phyloP scores from a whole-genome alignment of 2,329 filamentous ascomycete species.

The Talaromyces funiculosus region DNA sequence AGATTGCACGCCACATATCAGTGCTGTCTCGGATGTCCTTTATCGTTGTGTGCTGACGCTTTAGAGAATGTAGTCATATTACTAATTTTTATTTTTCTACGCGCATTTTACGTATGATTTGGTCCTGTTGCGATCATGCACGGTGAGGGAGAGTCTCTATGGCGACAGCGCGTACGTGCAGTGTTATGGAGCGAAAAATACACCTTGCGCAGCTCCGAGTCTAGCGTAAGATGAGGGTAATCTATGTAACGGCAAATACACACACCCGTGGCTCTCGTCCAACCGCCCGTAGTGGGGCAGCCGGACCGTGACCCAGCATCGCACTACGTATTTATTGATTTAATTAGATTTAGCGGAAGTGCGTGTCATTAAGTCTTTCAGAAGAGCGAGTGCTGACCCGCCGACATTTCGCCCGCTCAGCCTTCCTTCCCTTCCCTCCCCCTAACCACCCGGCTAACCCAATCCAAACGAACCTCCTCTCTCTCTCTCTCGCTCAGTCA shows the following conservation, averaged over 20 bases:
- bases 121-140: neutral
- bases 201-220: neutral
- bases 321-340: conserved; percentile 1
- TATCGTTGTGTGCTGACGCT: neutral
- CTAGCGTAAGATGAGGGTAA: neutral
- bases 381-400: neutral
- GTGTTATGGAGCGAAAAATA: neutral
- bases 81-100: neutral
- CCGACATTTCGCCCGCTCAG: conserved; percentile 5
- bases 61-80: neutral
- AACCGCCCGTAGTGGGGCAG: conserved; percentile 11
- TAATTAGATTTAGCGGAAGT: conserved; percentile 4
- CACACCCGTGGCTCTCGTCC: neutral
- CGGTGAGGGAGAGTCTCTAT: neutral
- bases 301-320: conserved; percentile 7
- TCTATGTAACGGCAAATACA: neutral
- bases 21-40: neutral
- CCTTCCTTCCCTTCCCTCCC: neutral
- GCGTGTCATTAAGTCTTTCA: conserved; percentile 8
- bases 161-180: neutral
- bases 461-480: conserved; percentile 9
- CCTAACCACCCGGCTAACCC: conserved; percentile 1
- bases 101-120: neutral
- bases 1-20: neutral
- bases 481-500: conserved; percentile 15